A percentile compares a stretch with the other conserved stretches of the same genome.
Evolutionary conservation across 2,329 filamentous ascomycete genomes (phyloP).

Genomic region (Fusarium transvaalense): DNA sequence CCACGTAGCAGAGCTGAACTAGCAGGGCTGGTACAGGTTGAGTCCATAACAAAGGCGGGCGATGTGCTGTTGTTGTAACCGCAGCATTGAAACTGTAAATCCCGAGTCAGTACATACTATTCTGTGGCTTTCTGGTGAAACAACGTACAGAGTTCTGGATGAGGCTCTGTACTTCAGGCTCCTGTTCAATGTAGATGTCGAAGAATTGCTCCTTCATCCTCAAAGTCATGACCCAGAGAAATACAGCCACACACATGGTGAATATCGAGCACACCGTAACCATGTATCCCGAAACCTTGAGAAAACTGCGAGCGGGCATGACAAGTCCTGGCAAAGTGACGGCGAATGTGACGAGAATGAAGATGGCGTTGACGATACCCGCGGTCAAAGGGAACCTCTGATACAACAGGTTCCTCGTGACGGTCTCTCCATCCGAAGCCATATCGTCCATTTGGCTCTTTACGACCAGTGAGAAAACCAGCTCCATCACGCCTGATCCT

Average conservation of each 20-base stretch:
- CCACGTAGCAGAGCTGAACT: slow-evolving; percentile 77
- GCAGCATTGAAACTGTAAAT: slow-evolving; percentile 78
- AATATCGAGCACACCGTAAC: slow-evolving; percentile 72
- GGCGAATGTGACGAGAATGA: slow-evolving; percentile 78
- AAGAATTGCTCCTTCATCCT: slow-evolving; percentile 73
- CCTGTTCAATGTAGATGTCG: slow-evolving; percentile 70
- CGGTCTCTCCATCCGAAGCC: slow-evolving; percentile 61
- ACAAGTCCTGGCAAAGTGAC: slow-evolving; percentile 78
- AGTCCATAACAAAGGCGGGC: slow-evolving; percentile 78
- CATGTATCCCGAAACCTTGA: slow-evolving; percentile 77
- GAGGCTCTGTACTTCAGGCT: slow-evolving; percentile 70
- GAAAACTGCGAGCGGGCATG: slow-evolving; percentile 74
- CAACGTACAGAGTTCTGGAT: slow-evolving; percentile 76
- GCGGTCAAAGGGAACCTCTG: slow-evolving; percentile 69
- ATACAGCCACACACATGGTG: slow-evolving; percentile 74
- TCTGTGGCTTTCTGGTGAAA: neutral
- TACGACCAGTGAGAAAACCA: slow-evolving; percentile 68
- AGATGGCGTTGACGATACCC: slow-evolving; percentile 77
- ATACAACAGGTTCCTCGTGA: slow-evolving; percentile 66
- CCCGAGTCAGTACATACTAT: neutral
- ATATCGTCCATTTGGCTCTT: slow-evolving; percentile 59
- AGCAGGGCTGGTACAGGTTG: slow-evolving; percentile 75
- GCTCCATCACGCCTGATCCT: slow-evolving; percentile 65
- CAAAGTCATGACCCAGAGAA: slow-evolving; percentile 80
- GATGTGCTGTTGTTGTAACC: slow-evolving; percentile 80